Evolutionary conservation across 2,329 filamentous ascomycete genomes (phyloP), one percentile per base, ranked within the genome.

Genomic region (Ophiostoma novo-ulmi): DNA sequence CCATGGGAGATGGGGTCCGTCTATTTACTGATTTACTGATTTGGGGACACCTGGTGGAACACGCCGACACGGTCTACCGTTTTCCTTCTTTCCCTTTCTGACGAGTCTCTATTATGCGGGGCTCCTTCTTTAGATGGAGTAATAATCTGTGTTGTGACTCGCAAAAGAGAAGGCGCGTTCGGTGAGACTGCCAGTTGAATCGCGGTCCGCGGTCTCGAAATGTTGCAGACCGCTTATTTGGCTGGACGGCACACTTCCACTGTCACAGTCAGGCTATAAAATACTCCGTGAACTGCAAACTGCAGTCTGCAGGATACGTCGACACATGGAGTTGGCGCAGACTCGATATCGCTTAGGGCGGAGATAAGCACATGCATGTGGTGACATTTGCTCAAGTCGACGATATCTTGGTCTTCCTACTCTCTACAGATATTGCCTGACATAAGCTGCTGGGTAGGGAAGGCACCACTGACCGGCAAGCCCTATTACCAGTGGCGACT

Each of bases 21-120:
- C 14, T 41, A n/a, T n/a, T n/a, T n/a, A n/a, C 31, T 3, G n/a
- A 36, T 58, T 70, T 70, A 52, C 69, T 72, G 69, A 70, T 72
- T 69, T 14, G 69, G 67, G 69, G 39, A 48, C 66, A n/a, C 52
- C 52, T 17, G 11, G 41, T 44, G 65, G 39, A 22, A 22, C 44
- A 48, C 5, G 17, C 44, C 44, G 38, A 41, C 38, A n/a, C 38
- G 67, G 64, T n/a, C 17, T 63, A 52, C 65, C 64, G 69, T 48
- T 48, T 48, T 67, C 22, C 44, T 67, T 70, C 69, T 61, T 70
- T 26, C 63, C 63, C 5, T n/a, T 35, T 64, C 38, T 41, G 52
- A 26, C 10, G 48, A 31, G 58, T 63, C 26, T 58, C 26, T 31
- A 63, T 22, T 4, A 38, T n/a, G 63, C 63, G 63, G 63, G 63